Conservation (phyloP, 495 filamentous ascomycete species). For the Hyphodiscus hymeniophilus region DNA sequence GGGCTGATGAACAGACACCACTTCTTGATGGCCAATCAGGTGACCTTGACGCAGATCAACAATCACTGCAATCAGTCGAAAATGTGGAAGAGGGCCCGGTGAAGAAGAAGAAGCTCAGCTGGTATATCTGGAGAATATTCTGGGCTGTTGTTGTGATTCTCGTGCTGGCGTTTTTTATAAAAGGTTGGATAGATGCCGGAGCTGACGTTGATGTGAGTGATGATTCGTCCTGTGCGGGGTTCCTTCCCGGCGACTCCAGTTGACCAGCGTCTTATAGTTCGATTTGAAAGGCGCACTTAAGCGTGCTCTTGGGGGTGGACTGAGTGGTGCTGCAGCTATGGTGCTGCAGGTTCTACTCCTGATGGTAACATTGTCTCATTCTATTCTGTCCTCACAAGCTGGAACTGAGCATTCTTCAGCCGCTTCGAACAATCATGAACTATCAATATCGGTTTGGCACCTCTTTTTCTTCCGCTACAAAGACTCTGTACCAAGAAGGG, state of each 20-base stretch:
- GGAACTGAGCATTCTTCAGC: constrained; percentile 11
- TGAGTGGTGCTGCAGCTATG: constrained; percentile 29
- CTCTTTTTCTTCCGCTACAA: constrained; percentile 20
- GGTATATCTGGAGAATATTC: constrained; percentile 23
- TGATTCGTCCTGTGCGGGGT: too few relatives aligned
- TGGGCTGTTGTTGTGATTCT: constrained; percentile 15
- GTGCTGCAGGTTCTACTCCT: constrained; percentile 29
- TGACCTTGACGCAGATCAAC: too few relatives aligned
- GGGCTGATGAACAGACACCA: constrained; percentile 18
- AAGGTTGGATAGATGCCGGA: constrained; percentile 26
- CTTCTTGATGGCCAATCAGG: constrained; percentile 13
- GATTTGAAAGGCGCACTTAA: constrained; percentile 23
- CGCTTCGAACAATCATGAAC: constrained; percentile 30
- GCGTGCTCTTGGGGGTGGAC: constrained; percentile 25
- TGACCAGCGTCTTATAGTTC: too few relatives aligned
- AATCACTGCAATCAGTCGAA: constrained; percentile 2
- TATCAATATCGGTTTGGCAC: constrained; percentile 29
- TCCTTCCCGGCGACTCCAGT: too few relatives aligned
- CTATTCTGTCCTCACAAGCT: neutral
- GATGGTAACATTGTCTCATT: constrained; percentile 19
- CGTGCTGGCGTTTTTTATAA: constrained; percentile 23
- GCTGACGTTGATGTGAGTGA: constrained; percentile 25
- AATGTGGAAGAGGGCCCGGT: neutral
- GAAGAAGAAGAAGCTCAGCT: constrained; percentile 1
- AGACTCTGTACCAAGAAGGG: constrained; percentile 22